Base-by-base conservation (phyloP, 2,329 filamentous ascomycete species). In the Fusarium subglutinans region DNA sequence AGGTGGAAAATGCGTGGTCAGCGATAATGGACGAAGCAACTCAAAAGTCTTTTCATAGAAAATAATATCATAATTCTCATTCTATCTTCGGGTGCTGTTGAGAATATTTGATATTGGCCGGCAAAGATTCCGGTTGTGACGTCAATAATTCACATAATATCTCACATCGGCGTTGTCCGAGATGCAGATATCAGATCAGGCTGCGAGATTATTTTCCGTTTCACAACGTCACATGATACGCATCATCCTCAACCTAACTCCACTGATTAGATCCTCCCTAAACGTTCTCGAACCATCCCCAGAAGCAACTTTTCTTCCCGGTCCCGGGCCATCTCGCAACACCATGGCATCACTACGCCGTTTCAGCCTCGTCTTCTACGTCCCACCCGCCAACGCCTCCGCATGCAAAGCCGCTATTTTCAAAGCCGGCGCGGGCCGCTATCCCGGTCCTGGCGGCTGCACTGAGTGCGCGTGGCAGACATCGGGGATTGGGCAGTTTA, bases 401-500 rank as follows among this genome's bases (percentile, higher is more conserved):
- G 82, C 82, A 18, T 88, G 87, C 79, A 90, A 90, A 79, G 65
- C 81, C 0, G 89, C 89, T 67, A 83, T 90, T 74, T 90, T 90
- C 78, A 83, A 82, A n/a, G 87, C 87, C 22, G 88, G 89, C n/a
- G 89, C 88, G 6, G 89, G 89, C 33, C 81, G 84, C 17, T 88
- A 87, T 63, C 86, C 87, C 2, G 82, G 82, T 1, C 76, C 83
- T 2, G 86, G 86, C n/a, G 85, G 85, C 74, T 90, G 90, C 77
- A 88, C 86, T 30, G 87, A 90, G 74, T 87, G 84, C 78, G 86
- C 86, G 79, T 91, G 84, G 83, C 81, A 83, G 10, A 80, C 83
- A 1, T 71, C 81, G 8, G 92, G 92, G 9, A 89, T 84, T 0
- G 91, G 90, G 2, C 91, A 93, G 77, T 94, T 93, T 80, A 87